Evolutionary conservation across 1,284 basidiomycete genomes (phyloP).

Genomic region (Neonothopanus nambi): DNA sequence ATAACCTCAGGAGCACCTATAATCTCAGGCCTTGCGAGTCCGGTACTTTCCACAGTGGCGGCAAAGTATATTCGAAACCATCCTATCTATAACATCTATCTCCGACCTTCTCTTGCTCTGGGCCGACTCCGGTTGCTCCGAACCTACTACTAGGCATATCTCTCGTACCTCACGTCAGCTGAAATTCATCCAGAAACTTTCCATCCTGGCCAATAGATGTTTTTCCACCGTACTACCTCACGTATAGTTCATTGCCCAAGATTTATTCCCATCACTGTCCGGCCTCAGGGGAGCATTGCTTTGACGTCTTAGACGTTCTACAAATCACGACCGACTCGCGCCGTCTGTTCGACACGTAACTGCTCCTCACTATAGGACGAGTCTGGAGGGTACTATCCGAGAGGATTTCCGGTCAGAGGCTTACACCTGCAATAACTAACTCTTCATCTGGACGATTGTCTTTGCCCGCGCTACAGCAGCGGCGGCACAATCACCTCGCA

Average conservation of each 20-base stretch:
- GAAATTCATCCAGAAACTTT: conserved; percentile 73
- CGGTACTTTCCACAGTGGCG: too few species aligned
- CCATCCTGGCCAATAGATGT: conserved; percentile 69
- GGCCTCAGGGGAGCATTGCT: conserved; percentile 60
- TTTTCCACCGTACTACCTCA: conserved; percentile 56
- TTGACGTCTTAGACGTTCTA: conserved; percentile 72
- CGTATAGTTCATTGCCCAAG: conserved; percentile 50
- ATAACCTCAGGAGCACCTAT: too few species aligned
- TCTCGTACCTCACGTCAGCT: conserved; percentile 49
- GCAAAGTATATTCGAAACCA: conserved; percentile 39
- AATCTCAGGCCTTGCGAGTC: too few species aligned
- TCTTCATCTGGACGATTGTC: background rate
- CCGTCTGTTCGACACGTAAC: conserved; percentile 77
- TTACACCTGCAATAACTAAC: conserved; percentile 1
- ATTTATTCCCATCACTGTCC: conserved; percentile 3
- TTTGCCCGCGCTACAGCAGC: conserved; percentile 8
- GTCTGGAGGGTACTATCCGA: conserved; percentile 50
- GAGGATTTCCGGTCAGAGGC: conserved; percentile 33
- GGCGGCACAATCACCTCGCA: conserved; percentile 54
- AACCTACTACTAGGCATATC: conserved; percentile 29
- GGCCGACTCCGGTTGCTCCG: conserved; percentile 64
- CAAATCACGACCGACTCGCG: too few species aligned
- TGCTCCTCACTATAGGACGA: conserved; percentile 78
- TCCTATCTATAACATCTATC: too few species aligned
- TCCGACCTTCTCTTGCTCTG: too few species aligned